phyloP scores from a whole-genome alignment of 805 yeast species.

The Candida broadrunensis region DNA sequence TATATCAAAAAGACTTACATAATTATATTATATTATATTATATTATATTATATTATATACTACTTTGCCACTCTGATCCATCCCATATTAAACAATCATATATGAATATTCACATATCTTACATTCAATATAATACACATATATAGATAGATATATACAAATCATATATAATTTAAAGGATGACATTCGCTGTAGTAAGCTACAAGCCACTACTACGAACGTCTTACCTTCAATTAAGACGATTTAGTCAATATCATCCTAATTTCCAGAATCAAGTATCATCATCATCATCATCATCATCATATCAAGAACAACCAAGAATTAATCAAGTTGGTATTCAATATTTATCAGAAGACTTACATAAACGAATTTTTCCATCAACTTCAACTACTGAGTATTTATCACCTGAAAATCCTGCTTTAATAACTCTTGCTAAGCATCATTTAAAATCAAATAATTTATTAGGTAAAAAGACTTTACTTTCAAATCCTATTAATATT shows the following conservation, averaged over 20 bases:
- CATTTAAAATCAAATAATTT: constrained; percentile 63
- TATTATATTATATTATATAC: too few species aligned
- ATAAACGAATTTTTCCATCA: constrained; percentile 57
- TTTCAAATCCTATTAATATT: constrained; percentile 53
- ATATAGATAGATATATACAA: too few species aligned
- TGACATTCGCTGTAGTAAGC: too few species aligned
- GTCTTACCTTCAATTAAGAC: neutral
- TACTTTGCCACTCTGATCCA: too few species aligned
- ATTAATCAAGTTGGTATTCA: constrained; percentile 81
- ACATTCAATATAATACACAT: too few species aligned
- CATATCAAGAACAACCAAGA: constrained; percentile 45
- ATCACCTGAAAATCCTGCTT: constrained; percentile 26
- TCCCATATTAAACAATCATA: too few species aligned
- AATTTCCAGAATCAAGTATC: neutral
- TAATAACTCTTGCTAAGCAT: constrained; percentile 51
- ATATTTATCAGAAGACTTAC: constrained; percentile 59
- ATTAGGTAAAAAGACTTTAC: constrained; percentile 70
- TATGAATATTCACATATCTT: too few species aligned
- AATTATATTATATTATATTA: too few species aligned
- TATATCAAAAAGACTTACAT: too few species aligned
- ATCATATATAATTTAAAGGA: too few species aligned
- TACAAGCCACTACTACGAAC: neutral
- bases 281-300: too few species aligned
- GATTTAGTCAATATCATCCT: neutral
- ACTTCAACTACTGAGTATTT: constrained; percentile 22